Evolutionary conservation across 2,329 filamentous ascomycete genomes (phyloP), one percentile per base, ranked within the genome.

Genomic region (Scolecobasidium constrictum): DNA sequence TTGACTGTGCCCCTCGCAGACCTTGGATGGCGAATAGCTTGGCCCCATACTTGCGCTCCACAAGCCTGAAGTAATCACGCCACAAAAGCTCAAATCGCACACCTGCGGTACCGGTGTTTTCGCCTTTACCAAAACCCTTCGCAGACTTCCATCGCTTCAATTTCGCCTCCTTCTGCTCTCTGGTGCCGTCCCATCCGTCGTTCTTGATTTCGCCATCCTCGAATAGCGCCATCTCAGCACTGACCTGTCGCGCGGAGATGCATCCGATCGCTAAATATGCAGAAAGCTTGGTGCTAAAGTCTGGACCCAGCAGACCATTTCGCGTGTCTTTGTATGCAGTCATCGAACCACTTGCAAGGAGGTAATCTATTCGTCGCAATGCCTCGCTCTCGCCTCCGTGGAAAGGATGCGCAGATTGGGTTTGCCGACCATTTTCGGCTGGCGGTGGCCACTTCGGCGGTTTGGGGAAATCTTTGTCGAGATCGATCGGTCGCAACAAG

Each of bases 21-120:
- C 85, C 84, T 4, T 71, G 67, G 2, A 80, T 59, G 11, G 65
- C 62, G 56, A 86, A 90, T 3, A 90, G 69, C 17, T 72, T 73
- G 13, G 59, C 54, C 1, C 75, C 73, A 48, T 83, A 86, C 52
- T 88, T 88, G 22, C 72, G 70, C 4, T 77, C 79, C 54, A 81
- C 86, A 0, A 90, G 70, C 1, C 81, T 71, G 79, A 90, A 86
- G 53, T 88, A 90, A 53, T 90, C 85, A 33, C 84, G 67, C 83
- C 81, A 86, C 0, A 90, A 59, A 0, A 92, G 65, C 53, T 90
- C 83, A 44, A 84, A 80, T 0, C 84, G 74, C 1, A 90, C 71
- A 0, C 69, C 73, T 23, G 72, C 72, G 0, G 81, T 86, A 1
- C 84, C 83, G 21, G 76, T 73, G 40, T 81, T 87, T 56, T 87